Conservation (phyloP, 345 rosid species). For the Brassica carinata region DNA sequence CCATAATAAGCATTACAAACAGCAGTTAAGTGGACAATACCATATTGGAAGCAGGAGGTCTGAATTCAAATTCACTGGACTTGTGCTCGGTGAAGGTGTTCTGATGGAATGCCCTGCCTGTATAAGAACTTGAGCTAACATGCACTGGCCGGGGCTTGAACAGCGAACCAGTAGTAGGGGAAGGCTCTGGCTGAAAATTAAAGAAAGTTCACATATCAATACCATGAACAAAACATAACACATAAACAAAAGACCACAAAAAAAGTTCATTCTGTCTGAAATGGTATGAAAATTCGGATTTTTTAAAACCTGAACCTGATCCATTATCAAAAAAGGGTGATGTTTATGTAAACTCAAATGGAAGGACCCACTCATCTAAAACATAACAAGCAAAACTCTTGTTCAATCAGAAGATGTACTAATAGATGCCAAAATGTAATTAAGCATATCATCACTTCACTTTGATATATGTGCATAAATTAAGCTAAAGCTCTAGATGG, state of each 20-base stretch:
- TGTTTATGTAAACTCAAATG: background rate
- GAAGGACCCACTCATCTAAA: background rate
- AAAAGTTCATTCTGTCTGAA: background rate
- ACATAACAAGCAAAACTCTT: background rate
- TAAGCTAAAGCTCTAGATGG: background rate
- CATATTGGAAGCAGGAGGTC: conserved; percentile 68
- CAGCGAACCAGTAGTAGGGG: conserved; percentile 93
- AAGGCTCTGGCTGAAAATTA: conserved; percentile 82
- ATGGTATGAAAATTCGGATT: background rate
- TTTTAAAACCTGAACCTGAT: conserved; percentile 7
- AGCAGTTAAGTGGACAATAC: conserved; percentile 50
- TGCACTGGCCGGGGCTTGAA: conserved; percentile 50
- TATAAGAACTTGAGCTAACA: conserved; percentile 44
- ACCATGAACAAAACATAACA: background rate
- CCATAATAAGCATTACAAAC: conserved; percentile 7
- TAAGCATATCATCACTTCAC: conserved; percentile 27
- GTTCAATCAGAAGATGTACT: conserved; percentile 4
- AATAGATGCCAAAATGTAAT: background rate
- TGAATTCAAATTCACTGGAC: conserved; percentile 72
- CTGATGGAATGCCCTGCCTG: conserved; percentile 46
- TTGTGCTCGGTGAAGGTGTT: conserved; percentile 51
- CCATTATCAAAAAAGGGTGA: background rate
- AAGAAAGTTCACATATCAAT: conserved; percentile 26
- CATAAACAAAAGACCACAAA: background rate
- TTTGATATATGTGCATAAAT: conserved; percentile 4